phyloP scores from a whole-genome alignment of 2,329 filamentous ascomycete species.

The Colletotrichum tamarilloi region DNA sequence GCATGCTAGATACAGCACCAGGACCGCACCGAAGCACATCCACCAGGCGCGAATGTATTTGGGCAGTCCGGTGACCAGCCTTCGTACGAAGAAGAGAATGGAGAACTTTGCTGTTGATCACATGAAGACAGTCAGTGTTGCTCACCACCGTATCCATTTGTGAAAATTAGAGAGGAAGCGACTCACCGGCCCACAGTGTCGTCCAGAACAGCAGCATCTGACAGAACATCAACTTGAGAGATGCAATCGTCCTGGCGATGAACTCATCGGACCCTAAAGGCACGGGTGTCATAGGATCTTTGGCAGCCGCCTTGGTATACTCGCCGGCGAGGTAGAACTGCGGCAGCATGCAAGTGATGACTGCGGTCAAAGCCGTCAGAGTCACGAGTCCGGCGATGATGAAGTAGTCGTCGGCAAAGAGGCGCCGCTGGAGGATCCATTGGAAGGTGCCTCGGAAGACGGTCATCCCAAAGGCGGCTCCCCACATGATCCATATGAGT shows the following conservation, averaged over 20 bases:
- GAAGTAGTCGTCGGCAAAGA: conserved; percentile 23
- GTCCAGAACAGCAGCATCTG: conserved; percentile 29
- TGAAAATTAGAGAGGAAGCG: background rate
- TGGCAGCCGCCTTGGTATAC: conserved; percentile 28
- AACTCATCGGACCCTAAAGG: conserved; percentile 12
- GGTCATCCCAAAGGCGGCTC: conserved; percentile 12
- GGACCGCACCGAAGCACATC: background rate
- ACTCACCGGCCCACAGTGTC: conserved; percentile 17
- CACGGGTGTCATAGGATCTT: background rate
- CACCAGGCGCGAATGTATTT: conserved; percentile 25
- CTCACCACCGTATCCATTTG: background rate
- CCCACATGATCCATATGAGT: conserved; percentile 22
- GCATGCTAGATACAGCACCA: conserved; percentile 22
- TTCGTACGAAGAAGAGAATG: conserved; percentile 20
- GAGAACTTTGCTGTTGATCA: conserved; percentile 7
- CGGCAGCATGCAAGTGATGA: conserved; percentile 19
- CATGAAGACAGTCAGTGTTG: background rate
- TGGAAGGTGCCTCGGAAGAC: conserved; percentile 23
- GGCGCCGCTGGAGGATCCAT: conserved; percentile 23
- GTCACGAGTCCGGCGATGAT: conserved; percentile 17
- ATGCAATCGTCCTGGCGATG: background rate
- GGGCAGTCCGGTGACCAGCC: conserved; percentile 16
- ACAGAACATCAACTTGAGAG: conserved; percentile 28
- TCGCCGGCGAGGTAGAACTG: conserved; percentile 24
- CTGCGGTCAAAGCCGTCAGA: conserved; percentile 6